These are phyloP conservation scores for Lycium ferocissimum DNA, from an alignment of 257 asterid genomes.

Conservation along the genomic window DNA sequence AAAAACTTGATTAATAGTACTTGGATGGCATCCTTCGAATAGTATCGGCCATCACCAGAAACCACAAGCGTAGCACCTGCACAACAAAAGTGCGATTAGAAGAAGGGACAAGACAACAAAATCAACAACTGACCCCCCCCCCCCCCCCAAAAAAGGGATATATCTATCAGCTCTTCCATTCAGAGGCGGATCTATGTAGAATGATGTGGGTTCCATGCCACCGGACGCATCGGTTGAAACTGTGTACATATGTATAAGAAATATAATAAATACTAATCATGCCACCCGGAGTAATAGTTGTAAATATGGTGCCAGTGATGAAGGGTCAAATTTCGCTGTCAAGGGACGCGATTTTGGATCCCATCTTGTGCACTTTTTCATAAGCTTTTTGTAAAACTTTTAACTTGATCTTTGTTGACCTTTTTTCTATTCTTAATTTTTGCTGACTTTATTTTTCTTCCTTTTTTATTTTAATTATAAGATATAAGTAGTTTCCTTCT, in stretches of 20 bases:
- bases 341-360: not conserved
- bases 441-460: not conserved
- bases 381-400: not conserved
- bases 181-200: not conserved
- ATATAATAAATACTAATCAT: not conserved
- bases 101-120: conserved; percentile 3
- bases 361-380: not conserved
- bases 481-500: not conserved
- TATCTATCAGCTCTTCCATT: not conserved
- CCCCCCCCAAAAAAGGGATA: not conserved
- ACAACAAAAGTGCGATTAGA: conserved; percentile 28
- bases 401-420: not conserved
- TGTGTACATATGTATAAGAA: not conserved
- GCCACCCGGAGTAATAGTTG: not conserved
- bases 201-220: not conserved
- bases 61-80: conserved; percentile 96
- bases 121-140: not conserved
- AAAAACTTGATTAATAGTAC: conserved; percentile 42
- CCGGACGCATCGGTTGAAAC: not conserved
- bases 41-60: conserved; percentile 99
- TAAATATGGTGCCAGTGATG: not conserved
- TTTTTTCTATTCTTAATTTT: not conserved
- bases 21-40: conserved; percentile 92
- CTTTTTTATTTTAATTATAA: not conserved
- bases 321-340: conserved; percentile 1